Evolutionary conservation across 441 rosid genomes (phyloP).

Genomic region (Populus tomentosa): DNA sequence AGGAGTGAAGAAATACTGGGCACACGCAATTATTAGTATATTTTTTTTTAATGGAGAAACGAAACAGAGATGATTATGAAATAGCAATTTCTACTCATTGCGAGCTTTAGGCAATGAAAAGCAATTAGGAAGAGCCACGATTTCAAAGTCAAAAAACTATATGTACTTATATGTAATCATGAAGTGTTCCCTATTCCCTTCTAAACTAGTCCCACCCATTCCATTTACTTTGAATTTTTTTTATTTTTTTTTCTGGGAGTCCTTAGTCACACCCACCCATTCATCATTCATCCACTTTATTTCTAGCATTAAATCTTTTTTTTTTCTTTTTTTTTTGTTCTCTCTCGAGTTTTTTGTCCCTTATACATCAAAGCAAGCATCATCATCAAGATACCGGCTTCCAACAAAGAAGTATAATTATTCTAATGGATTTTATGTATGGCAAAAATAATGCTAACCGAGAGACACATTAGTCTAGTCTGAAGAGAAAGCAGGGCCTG

Average conservation of each 20-base stretch:
- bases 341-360: neutral
- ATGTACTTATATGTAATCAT: conserved; percentile 16
- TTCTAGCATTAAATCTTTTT: neutral
- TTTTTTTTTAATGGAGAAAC: neutral
- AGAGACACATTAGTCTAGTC: neutral
- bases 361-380: neutral
- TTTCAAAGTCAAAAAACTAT: conserved; percentile 10
- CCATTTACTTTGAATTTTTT: neutral
- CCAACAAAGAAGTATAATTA: neutral
- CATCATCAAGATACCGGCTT: neutral
- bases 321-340: neutral
- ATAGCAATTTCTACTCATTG: neutral
- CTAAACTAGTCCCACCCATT: conserved; percentile 7
- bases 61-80: neutral
- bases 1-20: neutral
- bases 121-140: neutral
- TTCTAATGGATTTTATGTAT: neutral
- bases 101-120: neutral
- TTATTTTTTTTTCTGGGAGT: neutral
- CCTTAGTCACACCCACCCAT: conserved; percentile 5
- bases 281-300: conserved; percentile 16
- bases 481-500: neutral
- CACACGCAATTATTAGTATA: neutral
- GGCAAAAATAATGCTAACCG: neutral
- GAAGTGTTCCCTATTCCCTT: conserved; percentile 20